Conservation (phyloP, 768 basidiomycete genomes). For the Lentinus brumalis region DNA sequence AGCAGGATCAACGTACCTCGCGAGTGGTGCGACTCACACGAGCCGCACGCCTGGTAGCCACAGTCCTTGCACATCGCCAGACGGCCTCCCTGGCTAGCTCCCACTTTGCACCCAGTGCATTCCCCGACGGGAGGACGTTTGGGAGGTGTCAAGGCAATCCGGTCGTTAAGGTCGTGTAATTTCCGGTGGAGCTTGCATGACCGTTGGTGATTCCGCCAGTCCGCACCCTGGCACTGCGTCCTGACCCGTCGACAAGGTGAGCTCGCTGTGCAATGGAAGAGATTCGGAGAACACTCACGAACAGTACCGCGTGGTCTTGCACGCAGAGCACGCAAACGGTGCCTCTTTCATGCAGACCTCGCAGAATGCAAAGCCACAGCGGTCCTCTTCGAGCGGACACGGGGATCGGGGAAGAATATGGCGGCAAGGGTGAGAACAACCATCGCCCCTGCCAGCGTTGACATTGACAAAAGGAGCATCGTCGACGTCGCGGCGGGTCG, state of each 20-base stretch:
- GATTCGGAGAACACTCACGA: slow-evolving; percentile 6
- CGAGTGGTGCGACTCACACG: slow-evolving; percentile 32
- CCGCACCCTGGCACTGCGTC: slow-evolving; percentile 32
- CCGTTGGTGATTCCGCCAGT: slow-evolving; percentile 37
- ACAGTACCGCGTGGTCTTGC: slow-evolving; percentile 23
- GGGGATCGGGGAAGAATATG: slow-evolving; percentile 16
- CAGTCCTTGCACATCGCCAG: slow-evolving; percentile 34
- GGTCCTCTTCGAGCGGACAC: slow-evolving; percentile 17
- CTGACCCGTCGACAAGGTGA: background rate
- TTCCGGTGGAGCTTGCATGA: slow-evolving; percentile 38
- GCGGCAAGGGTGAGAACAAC: slow-evolving; percentile 18
- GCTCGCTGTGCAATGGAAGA: background rate
- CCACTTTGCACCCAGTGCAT: slow-evolving; percentile 36
- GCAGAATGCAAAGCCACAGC: slow-evolving; percentile 18
- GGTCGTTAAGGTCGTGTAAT: slow-evolving; percentile 28
- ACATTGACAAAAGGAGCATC: slow-evolving; percentile 19
- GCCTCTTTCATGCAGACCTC: slow-evolving; percentile 20
- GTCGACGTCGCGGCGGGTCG: background rate
- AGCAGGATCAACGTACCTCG: slow-evolving; percentile 24
- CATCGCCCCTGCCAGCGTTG: slow-evolving; percentile 20
- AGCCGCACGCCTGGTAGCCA: slow-evolving; percentile 38
- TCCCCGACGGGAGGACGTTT: slow-evolving; percentile 23
- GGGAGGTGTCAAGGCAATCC: slow-evolving; percentile 30
- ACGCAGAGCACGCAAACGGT: slow-evolving; percentile 20
- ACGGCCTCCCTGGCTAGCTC: slow-evolving; percentile 15